A percentile compares a stretch with the other conserved stretches of the same genome.
Conservation (phyloP, 1,139 yeast species). For the Yamadazyma diospyri region DNA sequence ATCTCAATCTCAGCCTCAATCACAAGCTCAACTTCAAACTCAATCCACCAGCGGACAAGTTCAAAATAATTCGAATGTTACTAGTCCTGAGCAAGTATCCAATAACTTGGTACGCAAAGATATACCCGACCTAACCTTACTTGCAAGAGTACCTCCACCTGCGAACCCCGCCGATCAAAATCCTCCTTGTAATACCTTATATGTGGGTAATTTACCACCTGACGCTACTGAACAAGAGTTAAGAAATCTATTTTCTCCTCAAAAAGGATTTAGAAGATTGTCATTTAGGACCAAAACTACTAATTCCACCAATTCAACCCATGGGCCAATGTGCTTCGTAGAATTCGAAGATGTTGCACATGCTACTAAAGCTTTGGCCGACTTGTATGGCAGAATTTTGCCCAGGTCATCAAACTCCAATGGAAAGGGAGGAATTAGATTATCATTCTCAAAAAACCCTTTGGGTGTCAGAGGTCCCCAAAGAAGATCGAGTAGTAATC, state of each 20-base stretch:
- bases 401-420: conserved; percentile 66
- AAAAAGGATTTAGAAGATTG: conserved; percentile 86
- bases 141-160: conserved; percentile 88
- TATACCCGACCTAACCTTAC: conserved; percentile 68
- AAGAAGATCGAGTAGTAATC: conserved; percentile 40
- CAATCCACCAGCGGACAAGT: conserved; percentile 5
- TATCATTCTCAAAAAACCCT: conserved; percentile 93
- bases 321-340: conserved; percentile 99
- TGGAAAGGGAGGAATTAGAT: conserved; percentile 90
- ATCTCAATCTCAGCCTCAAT: conserved; percentile 2
- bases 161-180: conserved; percentile 99
- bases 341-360: conserved; percentile 94
- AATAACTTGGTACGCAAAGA: conserved; percentile 24
- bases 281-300: conserved; percentile 72
- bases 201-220: conserved; percentile 95
- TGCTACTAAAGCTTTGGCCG: conserved; percentile 92
- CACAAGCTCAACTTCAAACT: not conserved
- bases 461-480: conserved; percentile 86
- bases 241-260: conserved; percentile 80
- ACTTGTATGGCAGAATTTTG: conserved; percentile 81
- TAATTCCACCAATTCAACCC: conserved; percentile 40
- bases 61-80: conserved; percentile 8
- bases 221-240: conserved; percentile 95
- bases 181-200: conserved; percentile 95
- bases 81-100: conserved; percentile 16